These are phyloP conservation scores for Brachypodium distachyon DNA, from an alignment of 202 grass and related monocot species.

Conservation along the genomic window DNA sequence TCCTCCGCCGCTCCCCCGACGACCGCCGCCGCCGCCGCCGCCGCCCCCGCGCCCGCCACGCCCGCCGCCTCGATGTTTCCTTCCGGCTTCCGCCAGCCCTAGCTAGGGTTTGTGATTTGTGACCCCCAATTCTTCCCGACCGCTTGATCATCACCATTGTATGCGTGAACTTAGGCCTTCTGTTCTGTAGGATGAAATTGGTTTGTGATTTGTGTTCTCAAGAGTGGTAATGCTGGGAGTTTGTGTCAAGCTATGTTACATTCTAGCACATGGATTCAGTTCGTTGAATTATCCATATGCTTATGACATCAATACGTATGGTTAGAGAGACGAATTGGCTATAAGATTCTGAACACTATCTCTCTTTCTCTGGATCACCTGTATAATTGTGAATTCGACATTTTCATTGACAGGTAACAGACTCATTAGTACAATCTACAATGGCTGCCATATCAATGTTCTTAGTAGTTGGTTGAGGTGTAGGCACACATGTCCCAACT, in stretches of 20 bases:
- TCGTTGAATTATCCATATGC: neutral
- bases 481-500: neutral
- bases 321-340: neutral
- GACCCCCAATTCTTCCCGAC: no score
- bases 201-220: neutral
- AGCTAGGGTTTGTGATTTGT: constrained; percentile 59
- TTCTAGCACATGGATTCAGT: neutral
- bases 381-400: neutral
- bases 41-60: neutral
- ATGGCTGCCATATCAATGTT: neutral
- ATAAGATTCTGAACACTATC: no score
- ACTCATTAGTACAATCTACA: neutral
- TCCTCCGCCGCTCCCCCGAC: constrained; percentile 30
- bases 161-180: neutral
- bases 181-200: neutral
- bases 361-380: neutral
- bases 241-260: neutral
- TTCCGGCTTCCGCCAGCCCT: constrained; percentile 27
- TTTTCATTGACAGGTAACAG: neutral
- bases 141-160: neutral
- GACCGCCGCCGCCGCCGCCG: neutral
- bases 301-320: neutral
- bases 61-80: constrained; percentile 23
- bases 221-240: neutral
- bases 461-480: neutral